Conservation (phyloP, 1,284 basidiomycete genomes). For the Apiotrichum laibachii region DNA sequence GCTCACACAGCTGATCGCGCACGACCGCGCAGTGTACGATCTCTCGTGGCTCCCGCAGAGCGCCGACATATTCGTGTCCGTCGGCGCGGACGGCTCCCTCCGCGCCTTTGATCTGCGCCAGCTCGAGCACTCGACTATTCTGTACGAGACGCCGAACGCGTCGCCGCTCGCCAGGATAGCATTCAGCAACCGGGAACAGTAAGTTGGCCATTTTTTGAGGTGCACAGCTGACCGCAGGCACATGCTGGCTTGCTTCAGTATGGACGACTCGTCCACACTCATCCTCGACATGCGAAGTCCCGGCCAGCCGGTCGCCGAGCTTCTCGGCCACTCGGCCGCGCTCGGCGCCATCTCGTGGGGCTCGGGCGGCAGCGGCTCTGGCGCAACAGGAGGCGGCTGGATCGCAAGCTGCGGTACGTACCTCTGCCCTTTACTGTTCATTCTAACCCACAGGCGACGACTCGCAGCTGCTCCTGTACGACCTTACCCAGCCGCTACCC, state of each 20-base stretch:
- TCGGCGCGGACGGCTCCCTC: slow-evolving; percentile 93
- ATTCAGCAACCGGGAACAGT: slow-evolving; percentile 56
- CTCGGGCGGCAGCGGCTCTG: slow-evolving; percentile 48
- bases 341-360: slow-evolving; percentile 88
- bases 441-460: slow-evolving; percentile 67
- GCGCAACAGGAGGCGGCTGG: slow-evolving; percentile 65
- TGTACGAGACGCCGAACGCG: slow-evolving; percentile 80
- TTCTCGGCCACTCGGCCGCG: slow-evolving; percentile 66
- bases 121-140: slow-evolving; percentile 95
- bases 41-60: slow-evolving; percentile 94
- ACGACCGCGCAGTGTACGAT: slow-evolving; percentile 84
- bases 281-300: slow-evolving; percentile 93
- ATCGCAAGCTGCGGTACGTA: slow-evolving; percentile 76
- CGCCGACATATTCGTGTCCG: slow-evolving; percentile 95
- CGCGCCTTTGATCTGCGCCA: slow-evolving; percentile 95
- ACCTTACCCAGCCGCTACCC: slow-evolving; percentile 57
- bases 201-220: slow-evolving; percentile 1
- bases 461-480: slow-evolving; percentile 85
- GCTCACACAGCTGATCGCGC: slow-evolving; percentile 94
- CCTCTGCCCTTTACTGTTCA: background rate
- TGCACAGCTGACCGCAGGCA: slow-evolving; percentile 28
- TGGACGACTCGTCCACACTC: slow-evolving; percentile 80
- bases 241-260: slow-evolving; percentile 50
- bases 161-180: slow-evolving; percentile 78
- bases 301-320: slow-evolving; percentile 85